A percentile compares a stretch with the other conserved stretches of the same genome.
Evolutionary conservation across 768 basidiomycete species (phyloP).

Genomic region (Amyloporia xantha): DNA sequence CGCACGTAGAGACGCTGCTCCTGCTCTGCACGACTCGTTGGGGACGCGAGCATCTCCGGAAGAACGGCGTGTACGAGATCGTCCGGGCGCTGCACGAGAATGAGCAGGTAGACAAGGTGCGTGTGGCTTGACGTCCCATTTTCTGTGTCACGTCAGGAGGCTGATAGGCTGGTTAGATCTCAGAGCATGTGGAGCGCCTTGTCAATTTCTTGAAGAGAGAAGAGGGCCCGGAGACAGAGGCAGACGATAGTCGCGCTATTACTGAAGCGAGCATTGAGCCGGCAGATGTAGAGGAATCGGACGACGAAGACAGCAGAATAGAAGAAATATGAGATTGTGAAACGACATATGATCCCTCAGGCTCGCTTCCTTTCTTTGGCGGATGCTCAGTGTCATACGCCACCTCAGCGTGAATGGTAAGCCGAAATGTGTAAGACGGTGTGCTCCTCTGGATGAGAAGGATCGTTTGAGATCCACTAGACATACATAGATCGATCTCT

Average conservation of each 20-base stretch:
- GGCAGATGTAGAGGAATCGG: conserved; percentile 26
- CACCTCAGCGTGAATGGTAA: too few relatives aligned
- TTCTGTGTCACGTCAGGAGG: conserved; percentile 47
- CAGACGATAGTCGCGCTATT: conserved; percentile 28
- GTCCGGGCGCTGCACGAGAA: conserved; percentile 69
- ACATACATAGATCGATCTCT: too few relatives aligned
- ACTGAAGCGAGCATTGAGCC: conserved; percentile 17
- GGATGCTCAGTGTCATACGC: too few relatives aligned
- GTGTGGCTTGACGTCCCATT: background rate
- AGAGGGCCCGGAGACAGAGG: conserved; percentile 47
- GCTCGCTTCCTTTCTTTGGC: too few relatives aligned
- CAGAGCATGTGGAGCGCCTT: conserved; percentile 81
- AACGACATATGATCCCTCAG: too few relatives aligned
- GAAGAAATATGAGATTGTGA: conserved; percentile 60
- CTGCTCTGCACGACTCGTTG: conserved; percentile 84
- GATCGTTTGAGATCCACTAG: too few relatives aligned
- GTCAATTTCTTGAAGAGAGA: conserved; percentile 81
- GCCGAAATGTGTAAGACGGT: too few relatives aligned
- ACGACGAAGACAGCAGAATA: conserved; percentile 68
- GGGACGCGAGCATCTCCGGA: conserved; percentile 77
- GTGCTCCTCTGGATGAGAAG: too few relatives aligned
- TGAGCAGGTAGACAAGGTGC: conserved; percentile 77
- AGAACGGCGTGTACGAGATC: conserved; percentile 82
- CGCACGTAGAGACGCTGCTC: conserved; percentile 81
- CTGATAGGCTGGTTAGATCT: conserved; percentile 69